Conservation (phyloP, 1,284 basidiomycete species). For the Albatrellus sp. region DNA sequence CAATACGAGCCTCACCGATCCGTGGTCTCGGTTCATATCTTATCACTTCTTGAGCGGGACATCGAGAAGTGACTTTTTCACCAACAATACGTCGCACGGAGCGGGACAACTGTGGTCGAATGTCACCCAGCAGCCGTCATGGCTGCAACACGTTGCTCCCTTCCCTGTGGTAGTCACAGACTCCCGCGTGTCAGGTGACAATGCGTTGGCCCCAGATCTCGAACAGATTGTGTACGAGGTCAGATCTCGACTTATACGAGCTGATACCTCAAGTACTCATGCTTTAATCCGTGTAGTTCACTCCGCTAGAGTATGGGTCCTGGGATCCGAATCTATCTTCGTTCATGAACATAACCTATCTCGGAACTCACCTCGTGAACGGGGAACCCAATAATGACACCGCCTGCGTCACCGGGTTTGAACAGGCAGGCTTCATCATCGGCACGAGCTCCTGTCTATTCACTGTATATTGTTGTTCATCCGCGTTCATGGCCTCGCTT, state of each 20-base stretch:
- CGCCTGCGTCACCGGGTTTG: conserved; percentile 51
- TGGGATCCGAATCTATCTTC: conserved; percentile 54
- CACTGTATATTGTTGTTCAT: conserved; percentile 28
- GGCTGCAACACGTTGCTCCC: conserved; percentile 31
- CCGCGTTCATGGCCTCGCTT: background rate
- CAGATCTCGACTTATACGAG: background rate
- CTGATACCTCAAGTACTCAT: background rate
- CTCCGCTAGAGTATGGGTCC: conserved; percentile 54
- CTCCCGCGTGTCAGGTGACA: conserved; percentile 36
- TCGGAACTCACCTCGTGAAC: conserved; percentile 44
- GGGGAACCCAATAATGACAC: conserved; percentile 36
- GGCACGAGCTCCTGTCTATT: conserved; percentile 54
- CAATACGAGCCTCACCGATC: conserved; percentile 49
- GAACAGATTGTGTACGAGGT: conserved; percentile 53
- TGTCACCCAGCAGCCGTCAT: conserved; percentile 31
- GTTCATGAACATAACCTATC: conserved; percentile 44
- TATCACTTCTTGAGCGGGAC: conserved; percentile 62
- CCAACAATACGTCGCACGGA: conserved; percentile 44
- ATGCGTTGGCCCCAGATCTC: conserved; percentile 28
- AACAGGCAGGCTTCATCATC: conserved; percentile 55
- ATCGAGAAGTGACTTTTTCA: conserved; percentile 42
- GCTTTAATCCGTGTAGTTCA: conserved; percentile 28
- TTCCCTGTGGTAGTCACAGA: conserved; percentile 48
- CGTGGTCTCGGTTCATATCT: conserved; percentile 50
- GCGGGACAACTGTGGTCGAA: conserved; percentile 56